Evolutionary conservation across 495 filamentous ascomycete genomes (phyloP), one percentile per base, ranked within the genome.

Genomic region (Aspergillus indologenus): DNA sequence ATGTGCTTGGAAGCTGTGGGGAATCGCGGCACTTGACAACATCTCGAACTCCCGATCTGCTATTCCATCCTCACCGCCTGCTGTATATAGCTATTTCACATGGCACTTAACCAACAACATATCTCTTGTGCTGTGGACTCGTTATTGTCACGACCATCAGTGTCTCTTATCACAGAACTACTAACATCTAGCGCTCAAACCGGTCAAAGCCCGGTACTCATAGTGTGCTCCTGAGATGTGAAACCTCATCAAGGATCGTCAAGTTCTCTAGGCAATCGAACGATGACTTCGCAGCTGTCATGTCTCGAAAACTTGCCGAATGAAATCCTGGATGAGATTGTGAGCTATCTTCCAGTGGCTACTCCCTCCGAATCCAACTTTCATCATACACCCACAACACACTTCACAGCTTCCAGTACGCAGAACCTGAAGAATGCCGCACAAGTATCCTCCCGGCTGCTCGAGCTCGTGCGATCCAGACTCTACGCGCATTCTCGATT

Each of bases 311-410:
- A 15, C 4, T 68, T 79, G 11, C 75, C 75, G 11, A 79, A 73
- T 64, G 75, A 79, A 61, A 67, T 79, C 55, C 62, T 77, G 47
- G 70, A 76, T 54, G 65, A 71, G 19, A 73, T 79, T 51, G 68
- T 76, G 54, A 67, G 57, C 44, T 60, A 65, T 47, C 60, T 77
- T 40, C 54, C 55, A 17, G 58, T 59, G 0, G 43, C 65, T 11
- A 68, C 72, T 23, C 75, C 75, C 0, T 78, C 76, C 0, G 53
- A 24, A 7, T 23, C 48, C 40, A 59, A 58, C 14, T 19, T 74
- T 15, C 64, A 75, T 53, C 59, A 64, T 15, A 54, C 62, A 9
- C 75, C 75, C 14, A 51, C 53, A 19, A 44, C 48, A 3, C 31
- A 63, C 3, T 54, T 76, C 15, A 64, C 63, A n/a, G 56, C 53